Evolutionary conservation across 108 stramenopile genomes (phyloP), one percentile per base, ranked within the genome.

Genomic region (Discostella stelligeroides): DNA sequence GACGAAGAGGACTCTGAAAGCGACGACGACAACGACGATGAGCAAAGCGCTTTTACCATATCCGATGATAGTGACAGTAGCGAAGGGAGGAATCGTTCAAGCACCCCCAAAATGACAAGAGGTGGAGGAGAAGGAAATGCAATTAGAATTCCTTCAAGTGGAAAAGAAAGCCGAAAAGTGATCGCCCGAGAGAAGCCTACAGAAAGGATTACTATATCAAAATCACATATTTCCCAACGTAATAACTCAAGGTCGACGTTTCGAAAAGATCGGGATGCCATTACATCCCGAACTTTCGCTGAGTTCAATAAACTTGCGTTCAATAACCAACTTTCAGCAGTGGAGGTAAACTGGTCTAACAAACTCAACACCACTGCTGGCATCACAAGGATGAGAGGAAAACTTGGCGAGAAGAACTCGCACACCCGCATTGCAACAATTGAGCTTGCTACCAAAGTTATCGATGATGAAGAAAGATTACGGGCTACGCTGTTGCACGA

Each of bases 401-500:
- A 49, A 39, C 41, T 74, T 17, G 60, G 53, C 13, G 25, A 43
- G 37, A 7, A 38, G 48, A 34, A 76, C 10, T 39, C 68, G 13
- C 29, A 67, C 51, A 67, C 30, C 48, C 62, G 79, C 7, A 25
- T 61, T 14, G 90, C 96, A 8, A 70, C 68, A 1, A 91, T 98
- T 58, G 96, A 96, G 80, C 71, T 98, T 18, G 89, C 92, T 30
- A 85, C 84, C 21, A 97, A 98, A 70, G 91, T 98, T 9, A 60
- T 96, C 38, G 92, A 93, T 68, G 74, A 73, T 27, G 84, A 80
- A 57, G 72, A 86, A 13, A 74, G 92, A 7, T 68, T 98, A n/a
- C 75, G 87, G 46, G 60, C 83, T 5, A 97, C 98, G 0, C 74
- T 98, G 14, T 75, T 96, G 38, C 98, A 98, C 82, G 98, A 98